Conservation (phyloP, 805 yeast species). For the Starmerella stigmatis region DNA sequence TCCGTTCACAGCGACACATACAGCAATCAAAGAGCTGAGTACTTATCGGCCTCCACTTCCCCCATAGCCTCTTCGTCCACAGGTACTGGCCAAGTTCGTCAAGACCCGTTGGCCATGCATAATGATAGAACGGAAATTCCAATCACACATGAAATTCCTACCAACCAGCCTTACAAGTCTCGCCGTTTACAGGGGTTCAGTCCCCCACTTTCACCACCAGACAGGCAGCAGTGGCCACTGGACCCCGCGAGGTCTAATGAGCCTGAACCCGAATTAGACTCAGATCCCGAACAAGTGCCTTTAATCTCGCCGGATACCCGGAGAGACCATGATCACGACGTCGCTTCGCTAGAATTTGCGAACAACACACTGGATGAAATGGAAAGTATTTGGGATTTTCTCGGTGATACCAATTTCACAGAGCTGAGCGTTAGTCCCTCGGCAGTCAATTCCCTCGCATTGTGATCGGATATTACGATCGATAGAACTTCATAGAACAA, state of each 20-base stretch:
- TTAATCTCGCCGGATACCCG: no score
- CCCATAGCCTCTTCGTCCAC: no score
- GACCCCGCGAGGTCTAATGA: neutral
- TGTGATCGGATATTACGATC: no score
- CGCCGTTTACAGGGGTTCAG: neutral
- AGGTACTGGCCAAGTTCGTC: no score
- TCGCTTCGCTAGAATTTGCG: neutral
- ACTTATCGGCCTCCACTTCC: no score
- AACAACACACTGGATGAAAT: conserved; percentile 1
- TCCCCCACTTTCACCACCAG: conserved; percentile 3
- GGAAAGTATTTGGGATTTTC: conserved; percentile 4
- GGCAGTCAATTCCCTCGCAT: no score
- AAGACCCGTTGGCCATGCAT: no score
- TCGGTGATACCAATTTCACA: neutral
- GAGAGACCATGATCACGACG: neutral
- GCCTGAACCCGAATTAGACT: neutral
- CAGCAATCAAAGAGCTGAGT: no score
- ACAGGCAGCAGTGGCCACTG: neutral
- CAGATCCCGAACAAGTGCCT: neutral
- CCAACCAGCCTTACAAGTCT: conserved; percentile 1
- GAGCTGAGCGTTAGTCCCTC: neutral
- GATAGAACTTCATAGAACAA: no score
- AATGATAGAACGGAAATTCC: neutral
- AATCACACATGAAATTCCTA: conserved; percentile 5
- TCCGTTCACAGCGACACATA: no score